Evolutionary conservation across 75 land plant species (phyloP), one percentile per base, ranked within the genome.

Genomic region (Pinus tabuliformis): DNA sequence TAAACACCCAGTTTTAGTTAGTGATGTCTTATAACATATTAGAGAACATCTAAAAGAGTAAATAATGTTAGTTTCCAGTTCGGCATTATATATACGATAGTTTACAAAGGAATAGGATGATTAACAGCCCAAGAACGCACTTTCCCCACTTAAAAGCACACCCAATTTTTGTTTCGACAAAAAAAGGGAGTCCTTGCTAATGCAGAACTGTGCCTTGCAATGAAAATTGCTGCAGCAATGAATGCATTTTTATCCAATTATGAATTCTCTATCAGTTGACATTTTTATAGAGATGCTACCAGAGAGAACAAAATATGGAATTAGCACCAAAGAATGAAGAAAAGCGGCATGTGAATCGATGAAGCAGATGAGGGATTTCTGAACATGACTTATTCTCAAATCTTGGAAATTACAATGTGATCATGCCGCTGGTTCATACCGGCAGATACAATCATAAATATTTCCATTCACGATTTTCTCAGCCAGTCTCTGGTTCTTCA

Each of bases 401-500:
- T 39, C 7, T 42, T 39, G 22, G 9, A 42, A 68, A 68, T 42
- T 45, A 68, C 71, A 20, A 68, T n/a, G n/a, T 6, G 52, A 15
- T 81, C 74, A 81, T 20, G 18, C 57, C 58, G 89, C 76, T 62
- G 92, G 88, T 78, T 96, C 99, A 71, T 85, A 96, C 63, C 97
- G 80, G 85, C 99, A 96, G 2, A 93, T 86, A 74, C 99, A 96
- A 76, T 96, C 97, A 65, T 96, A 96, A 36, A 96, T 93, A 70
- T 89, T 88, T 74, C 99, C 99, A 49, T 90, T 86, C 20, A 95
- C 79, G 63, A 95, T 76, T 73, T 89, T 89, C 76, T 89, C 94
- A 3, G 98, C 99, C 78, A 96, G 72, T 59, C 99, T 89, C 76
- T 96, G 99, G 76, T 96, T 96, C 90, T 96, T 96, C 77, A 96